Evolutionary conservation across 1,284 basidiomycete species (phyloP), one percentile per base, ranked within the genome.

Genomic region (Ceratobasidium sp.): DNA sequence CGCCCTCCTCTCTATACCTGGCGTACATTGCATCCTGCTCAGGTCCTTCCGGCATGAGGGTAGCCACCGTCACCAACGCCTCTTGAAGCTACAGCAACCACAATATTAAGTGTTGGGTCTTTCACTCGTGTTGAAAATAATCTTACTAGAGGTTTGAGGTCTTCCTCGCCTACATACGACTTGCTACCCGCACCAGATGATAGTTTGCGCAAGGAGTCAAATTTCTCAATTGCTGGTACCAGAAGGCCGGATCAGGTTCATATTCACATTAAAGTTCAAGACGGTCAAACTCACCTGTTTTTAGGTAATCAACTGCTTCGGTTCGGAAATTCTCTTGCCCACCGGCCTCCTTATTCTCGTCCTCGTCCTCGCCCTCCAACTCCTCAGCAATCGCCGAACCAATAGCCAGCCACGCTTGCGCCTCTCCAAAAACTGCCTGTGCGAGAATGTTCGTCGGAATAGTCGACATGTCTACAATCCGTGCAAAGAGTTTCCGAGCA

Each of bases 1-100:
- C 71, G 8, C 71, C 71, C 43, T 75, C 71, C 15, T 25, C 59
- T 32, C 40, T 19, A 57, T 75, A 75, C 9, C 62, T 49, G 32
- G 61, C 61, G 40, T 75, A 75, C 62, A 66, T 75, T 0, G 61
- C 29, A 4, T 75, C 71, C 32, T 75, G 71, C 37, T 75, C 71
- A 25, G 51, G 25, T 46, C 71, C 71, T 56, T 75, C 71, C 7
- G 71, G 71, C 13, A 75, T n/a, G 6, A 75, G 61, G 0, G 61
- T 75, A n/a, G 71, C 71, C 5, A 75, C 37, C 11, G 71, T 75
- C 7, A 75, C 71, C 29, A 75, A 17, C 15, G 71, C 56, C 40
- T 75, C 71, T 40, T 65, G 52, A 15, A 65, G 61, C 71, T 75
- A 56, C 1, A 44, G n/a, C 1, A 25, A 51, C 3, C 32, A 40